phyloP scores from a whole-genome alignment of 1,284 basidiomycete genomes.

The Malassezia sp. region DNA sequence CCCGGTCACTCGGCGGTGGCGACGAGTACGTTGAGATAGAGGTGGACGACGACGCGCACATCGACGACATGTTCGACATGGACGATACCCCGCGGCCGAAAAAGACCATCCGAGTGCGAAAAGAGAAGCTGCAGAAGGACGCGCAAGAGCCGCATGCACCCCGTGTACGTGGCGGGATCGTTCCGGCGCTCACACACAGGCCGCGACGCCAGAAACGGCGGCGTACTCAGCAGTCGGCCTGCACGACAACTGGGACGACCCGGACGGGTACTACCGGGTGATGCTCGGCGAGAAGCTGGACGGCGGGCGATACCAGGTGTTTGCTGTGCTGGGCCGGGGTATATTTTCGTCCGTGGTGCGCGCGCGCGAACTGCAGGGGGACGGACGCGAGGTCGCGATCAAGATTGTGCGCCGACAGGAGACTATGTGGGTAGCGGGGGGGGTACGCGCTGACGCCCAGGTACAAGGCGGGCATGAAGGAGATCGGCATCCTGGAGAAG shows the following conservation, averaged over 20 bases:
- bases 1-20: constrained; percentile 10
- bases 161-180: no score
- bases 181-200: neutral
- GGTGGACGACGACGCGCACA: constrained; percentile 31
- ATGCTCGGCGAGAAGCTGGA: constrained; percentile 79
- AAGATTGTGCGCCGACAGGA: constrained; percentile 94
- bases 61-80: constrained; percentile 43
- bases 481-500: constrained; percentile 75
- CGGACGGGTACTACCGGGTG: constrained; percentile 89
- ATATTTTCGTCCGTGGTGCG: constrained; percentile 97
- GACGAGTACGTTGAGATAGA: constrained; percentile 36
- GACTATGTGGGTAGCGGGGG: no score
- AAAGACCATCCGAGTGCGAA: constrained; percentile 25
- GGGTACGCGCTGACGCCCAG: no score
- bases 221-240: constrained; percentile 43
- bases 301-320: constrained; percentile 91
- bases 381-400: constrained; percentile 70
- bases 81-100: constrained; percentile 21
- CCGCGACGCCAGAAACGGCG: neutral
- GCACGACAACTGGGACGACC: constrained; percentile 57
- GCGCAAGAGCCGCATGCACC: no score
- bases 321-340: constrained; percentile 84
- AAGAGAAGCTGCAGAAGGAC: neutral
- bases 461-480: constrained; percentile 88
- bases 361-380: constrained; percentile 56